Base-by-base conservation (phyloP, 2,329 filamentous ascomycete species). In the Cytospora schulzeri region DNA sequence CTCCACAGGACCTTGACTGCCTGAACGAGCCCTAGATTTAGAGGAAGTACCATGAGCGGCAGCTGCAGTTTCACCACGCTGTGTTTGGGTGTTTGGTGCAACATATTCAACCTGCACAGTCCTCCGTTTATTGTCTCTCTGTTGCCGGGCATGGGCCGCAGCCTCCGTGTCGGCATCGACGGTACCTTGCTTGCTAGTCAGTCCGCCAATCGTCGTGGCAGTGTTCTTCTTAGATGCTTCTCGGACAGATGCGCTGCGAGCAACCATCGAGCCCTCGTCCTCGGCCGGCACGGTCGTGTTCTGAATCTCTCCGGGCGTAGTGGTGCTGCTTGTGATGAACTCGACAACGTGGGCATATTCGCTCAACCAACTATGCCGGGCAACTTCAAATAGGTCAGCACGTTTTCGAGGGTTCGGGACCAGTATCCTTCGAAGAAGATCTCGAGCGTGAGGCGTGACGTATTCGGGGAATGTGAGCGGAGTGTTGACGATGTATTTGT, bases 71-170 rank as follows among this genome's bases (percentile, higher is more conserved):
- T 77, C 86, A 33, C 91, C 92, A 68, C 94, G 87, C 67, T 89
- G 85, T 0, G 94, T 97, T 73, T 94, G 88, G 7, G 92, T 96
- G 29, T 89, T 88, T 28, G 95, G 95, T 24, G 93, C 91, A 63
- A 98, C 95, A 76, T 99, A 99, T 80, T 99, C 95, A 67, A 99
- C 91, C 78, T 99, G 95, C 0, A 99, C 92, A 0, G 95, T 99
- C 71, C 93, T 88, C 64, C 95, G 88, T 78, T 98, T 98, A 71
- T 90, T 90, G 74, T 97, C 93, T 70, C 93, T 90, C 75, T 91
- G 91, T 51, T 86, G 84, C 71, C 88, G 88, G 33, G 86, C 80
- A 52, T 81, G 66, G 7, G 77, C 71, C 38, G 75, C 72, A 14
- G 76, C 79, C 67, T 90, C 86, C 8, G 85, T 80, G 48, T 90